Conservation (phyloP, 202 grass and related monocot species). For the Schoenoplectus tabernaemontani region DNA sequence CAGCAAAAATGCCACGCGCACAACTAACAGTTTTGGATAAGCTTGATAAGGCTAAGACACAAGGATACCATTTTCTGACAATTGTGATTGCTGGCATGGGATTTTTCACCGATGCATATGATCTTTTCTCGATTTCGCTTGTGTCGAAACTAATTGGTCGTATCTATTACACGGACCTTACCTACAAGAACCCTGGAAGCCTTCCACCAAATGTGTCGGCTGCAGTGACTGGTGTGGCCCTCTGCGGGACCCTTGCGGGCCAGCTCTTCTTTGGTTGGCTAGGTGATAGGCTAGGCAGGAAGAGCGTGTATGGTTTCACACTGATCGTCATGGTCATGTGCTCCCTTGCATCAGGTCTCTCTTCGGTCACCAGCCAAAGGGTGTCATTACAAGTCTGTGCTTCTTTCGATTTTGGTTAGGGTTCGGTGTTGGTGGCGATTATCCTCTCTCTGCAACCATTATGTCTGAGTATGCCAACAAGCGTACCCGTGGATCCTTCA, state of each 20-base stretch:
- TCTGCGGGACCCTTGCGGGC: conserved; percentile 53
- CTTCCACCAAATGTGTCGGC: conserved; percentile 46
- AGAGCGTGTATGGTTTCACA: conserved; percentile 64
- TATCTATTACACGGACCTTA: conserved; percentile 52
- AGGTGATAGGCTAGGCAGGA: conserved; percentile 61
- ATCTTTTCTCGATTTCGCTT: conserved; percentile 61
- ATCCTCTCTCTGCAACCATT: conserved; percentile 44
- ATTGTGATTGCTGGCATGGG: conserved; percentile 69
- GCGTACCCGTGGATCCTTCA: conserved; percentile 53
- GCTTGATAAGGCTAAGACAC: conserved; percentile 55
- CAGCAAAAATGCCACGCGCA: conserved; percentile 9
- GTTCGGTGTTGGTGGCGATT: conserved; percentile 45
- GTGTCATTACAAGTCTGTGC: conserved; percentile 27
- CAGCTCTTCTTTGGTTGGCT: conserved; percentile 80
- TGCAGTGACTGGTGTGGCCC: conserved; percentile 53
- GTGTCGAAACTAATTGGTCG: conserved; percentile 54
- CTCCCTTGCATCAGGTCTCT: conserved; percentile 33
- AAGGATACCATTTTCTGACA: conserved; percentile 64
- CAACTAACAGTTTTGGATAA: conserved; percentile 43
- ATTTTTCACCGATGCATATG: conserved; percentile 70
- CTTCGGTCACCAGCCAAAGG: conserved; percentile 18
- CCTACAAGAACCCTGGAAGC: conserved; percentile 16
- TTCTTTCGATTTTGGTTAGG: conserved; percentile 52
- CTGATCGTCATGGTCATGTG: conserved; percentile 45
- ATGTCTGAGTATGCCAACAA: conserved; percentile 49